Percentiles rank a stretch among this genome's conserved stretches.
Evolutionary conservation across 768 basidiomycete genomes (phyloP).

Genomic region (Leccinum aurantiacum): DNA sequence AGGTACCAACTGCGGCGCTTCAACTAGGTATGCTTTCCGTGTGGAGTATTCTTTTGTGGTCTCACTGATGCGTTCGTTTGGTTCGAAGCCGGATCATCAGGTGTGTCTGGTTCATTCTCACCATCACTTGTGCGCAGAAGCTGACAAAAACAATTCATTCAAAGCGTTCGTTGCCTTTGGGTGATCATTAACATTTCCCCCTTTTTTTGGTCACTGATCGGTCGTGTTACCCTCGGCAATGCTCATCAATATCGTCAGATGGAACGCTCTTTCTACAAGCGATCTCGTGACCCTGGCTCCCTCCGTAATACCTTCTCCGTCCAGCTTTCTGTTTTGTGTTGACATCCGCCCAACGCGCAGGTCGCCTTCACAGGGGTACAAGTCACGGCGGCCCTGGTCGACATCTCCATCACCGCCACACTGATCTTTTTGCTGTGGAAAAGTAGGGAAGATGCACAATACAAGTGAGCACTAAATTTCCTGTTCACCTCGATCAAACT

Average conservation of each 20-base stretch:
- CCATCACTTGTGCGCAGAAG: not conserved
- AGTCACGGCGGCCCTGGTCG: slow-evolving; percentile 9
- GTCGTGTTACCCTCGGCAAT: not conserved
- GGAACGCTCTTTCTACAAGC: slow-evolving; percentile 10
- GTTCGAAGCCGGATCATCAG: slow-evolving; percentile 11
- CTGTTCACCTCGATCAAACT: not conserved
- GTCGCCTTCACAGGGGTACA: slow-evolving; percentile 10
- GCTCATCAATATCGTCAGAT: slow-evolving; percentile 10
- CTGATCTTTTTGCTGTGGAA: slow-evolving; percentile 14
- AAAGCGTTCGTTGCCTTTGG: slow-evolving; percentile 15
- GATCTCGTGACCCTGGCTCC: slow-evolving; percentile 11
- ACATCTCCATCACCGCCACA: slow-evolving; percentile 16
- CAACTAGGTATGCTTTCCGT: slow-evolving; percentile 14
- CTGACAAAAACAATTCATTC: slow-evolving; percentile 2
- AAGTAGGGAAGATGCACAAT: slow-evolving; percentile 18
- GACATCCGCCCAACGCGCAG: not conserved
- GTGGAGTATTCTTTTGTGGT: not conserved
- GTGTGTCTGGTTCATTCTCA: slow-evolving; percentile 4
- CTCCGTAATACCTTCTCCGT: slow-evolving; percentile 1
- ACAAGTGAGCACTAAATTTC: slow-evolving; percentile 2
- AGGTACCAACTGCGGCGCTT: slow-evolving; percentile 18
- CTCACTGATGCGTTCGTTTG: not conserved
- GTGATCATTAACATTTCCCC: slow-evolving; percentile 2
- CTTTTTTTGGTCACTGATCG: not conserved
- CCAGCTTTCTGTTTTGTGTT: not conserved